A percentile compares a stretch with the other conserved stretches of the same genome.
Evolutionary conservation across 495 filamentous ascomycete genomes (phyloP).

Genomic region (Hypoxylon intermedium): DNA sequence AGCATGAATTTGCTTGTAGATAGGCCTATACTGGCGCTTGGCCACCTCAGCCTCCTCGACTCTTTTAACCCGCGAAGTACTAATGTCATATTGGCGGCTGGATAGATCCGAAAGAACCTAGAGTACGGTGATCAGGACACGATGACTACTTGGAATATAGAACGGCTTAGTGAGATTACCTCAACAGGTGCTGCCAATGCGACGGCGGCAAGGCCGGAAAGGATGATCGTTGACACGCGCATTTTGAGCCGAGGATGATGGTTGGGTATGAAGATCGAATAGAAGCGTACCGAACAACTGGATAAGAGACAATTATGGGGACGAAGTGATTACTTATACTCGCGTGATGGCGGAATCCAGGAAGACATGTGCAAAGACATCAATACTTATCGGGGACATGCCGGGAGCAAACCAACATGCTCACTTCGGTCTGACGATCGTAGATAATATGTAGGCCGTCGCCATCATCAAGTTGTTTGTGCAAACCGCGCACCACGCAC

Average conservation of each 20-base stretch:
- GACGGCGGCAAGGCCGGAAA: conserved; percentile 21
- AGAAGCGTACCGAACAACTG: not conserved
- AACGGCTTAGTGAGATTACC: not conserved
- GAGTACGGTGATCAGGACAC: conserved; percentile 1
- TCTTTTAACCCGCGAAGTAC: not conserved
- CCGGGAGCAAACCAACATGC: not conserved
- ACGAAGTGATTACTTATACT: not conserved
- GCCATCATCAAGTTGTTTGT: not conserved
- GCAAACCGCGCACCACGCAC: not conserved
- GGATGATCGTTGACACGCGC: conserved; percentile 21
- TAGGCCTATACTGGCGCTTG: conserved; percentile 7
- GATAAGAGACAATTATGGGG: not conserved
- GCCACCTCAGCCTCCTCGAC: not conserved
- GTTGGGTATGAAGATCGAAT: not conserved
- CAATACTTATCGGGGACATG: not conserved
- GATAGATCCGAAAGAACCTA: not conserved
- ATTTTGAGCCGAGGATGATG: conserved; percentile 7
- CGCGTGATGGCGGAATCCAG: not conserved
- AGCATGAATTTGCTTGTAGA: not conserved
- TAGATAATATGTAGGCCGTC: not conserved
- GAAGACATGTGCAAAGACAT: not conserved
- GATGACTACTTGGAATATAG: not conserved
- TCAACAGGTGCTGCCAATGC: conserved; percentile 27
- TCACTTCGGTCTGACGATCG: not conserved
- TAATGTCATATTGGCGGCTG: conserved; percentile 3